Conservation (phyloP, 2,329 filamentous ascomycete species). For the Trichophyton mentagrophytes region DNA sequence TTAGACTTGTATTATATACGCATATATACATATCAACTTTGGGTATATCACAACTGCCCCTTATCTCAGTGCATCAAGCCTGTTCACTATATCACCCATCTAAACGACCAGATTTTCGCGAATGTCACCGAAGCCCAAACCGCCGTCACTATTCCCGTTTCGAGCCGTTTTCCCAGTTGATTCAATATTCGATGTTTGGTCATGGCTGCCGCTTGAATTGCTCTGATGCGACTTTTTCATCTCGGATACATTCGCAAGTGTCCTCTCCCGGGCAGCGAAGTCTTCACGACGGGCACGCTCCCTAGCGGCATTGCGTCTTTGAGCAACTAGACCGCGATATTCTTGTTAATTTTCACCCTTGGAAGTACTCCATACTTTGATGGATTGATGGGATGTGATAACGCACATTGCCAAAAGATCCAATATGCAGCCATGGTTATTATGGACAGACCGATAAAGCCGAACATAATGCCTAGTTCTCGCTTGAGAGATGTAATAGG, state of each 20-base stretch:
- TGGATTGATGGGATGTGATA: neutral
- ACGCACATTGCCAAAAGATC: slow-evolving; percentile 25
- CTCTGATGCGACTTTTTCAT: slow-evolving; percentile 7
- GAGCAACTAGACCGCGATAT: slow-evolving; percentile 12
- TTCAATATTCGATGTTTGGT: neutral
- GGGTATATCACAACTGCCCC: too few relatives aligned
- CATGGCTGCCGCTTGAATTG: slow-evolving; percentile 4
- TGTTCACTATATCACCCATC: slow-evolving; percentile 1
- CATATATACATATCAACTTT: neutral
- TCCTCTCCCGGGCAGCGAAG: slow-evolving; percentile 12
- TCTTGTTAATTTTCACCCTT: neutral
- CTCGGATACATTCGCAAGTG: neutral
- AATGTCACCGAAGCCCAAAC: slow-evolving; percentile 10
- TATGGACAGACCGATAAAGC: slow-evolving; percentile 24
- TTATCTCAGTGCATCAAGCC: neutral
- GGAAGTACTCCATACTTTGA: too few relatives aligned
- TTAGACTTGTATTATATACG: slow-evolving; percentile 7
- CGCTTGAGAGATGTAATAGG: slow-evolving; percentile 22
- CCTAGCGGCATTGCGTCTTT: slow-evolving; percentile 18
- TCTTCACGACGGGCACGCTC: slow-evolving; percentile 24
- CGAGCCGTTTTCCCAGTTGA: slow-evolving; percentile 3
- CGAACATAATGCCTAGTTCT: slow-evolving; percentile 31
- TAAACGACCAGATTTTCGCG: slow-evolving; percentile 12
- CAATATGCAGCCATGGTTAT: slow-evolving; percentile 25
- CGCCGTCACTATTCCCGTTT: slow-evolving; percentile 10